phyloP scores from a whole-genome alignment of 768 basidiomycete species.

The Tulasnella sp. region DNA sequence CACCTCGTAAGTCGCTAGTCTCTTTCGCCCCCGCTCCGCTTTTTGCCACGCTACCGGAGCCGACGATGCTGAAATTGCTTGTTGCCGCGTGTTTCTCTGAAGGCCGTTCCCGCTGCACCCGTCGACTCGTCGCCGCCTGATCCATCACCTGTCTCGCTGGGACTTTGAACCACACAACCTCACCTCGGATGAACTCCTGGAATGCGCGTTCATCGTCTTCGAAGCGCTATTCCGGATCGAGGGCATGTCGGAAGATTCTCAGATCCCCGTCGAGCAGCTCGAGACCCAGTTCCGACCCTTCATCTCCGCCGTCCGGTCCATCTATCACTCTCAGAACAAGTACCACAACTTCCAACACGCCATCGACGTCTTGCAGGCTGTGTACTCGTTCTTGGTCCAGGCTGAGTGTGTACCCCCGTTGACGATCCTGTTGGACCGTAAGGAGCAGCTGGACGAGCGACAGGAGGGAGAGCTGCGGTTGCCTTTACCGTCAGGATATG shows the following conservation, averaged over 20 bases:
- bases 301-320: slow-evolving; percentile 83
- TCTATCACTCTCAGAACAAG: slow-evolving; percentile 88
- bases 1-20: slow-evolving; percentile 15
- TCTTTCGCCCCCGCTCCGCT: not conserved
- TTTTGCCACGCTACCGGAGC: not conserved
- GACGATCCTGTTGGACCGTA: slow-evolving; percentile 58
- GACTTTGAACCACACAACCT: slow-evolving; percentile 87
- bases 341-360: slow-evolving; percentile 99
- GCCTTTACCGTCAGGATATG: not conserved
- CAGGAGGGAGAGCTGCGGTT: not conserved
- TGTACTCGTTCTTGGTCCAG: slow-evolving; percentile 78
- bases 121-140: slow-evolving; percentile 40
- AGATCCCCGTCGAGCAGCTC: slow-evolving; percentile 65
- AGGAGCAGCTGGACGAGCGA: slow-evolving; percentile 45
- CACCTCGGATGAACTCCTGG: slow-evolving; percentile 77
- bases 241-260: slow-evolving; percentile 50
- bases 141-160: slow-evolving; percentile 76
- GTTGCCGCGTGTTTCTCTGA: not conserved
- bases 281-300: slow-evolving; percentile 53
- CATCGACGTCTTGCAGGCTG: slow-evolving; percentile 92
- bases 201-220: slow-evolving; percentile 83
- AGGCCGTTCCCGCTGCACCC: not conserved
- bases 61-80: not conserved
- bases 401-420: slow-evolving; percentile 83
- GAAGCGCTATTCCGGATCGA: slow-evolving; percentile 77